Conservation (phyloP, 306 rosid species). For the Chamaecrista fasciculata region DNA sequence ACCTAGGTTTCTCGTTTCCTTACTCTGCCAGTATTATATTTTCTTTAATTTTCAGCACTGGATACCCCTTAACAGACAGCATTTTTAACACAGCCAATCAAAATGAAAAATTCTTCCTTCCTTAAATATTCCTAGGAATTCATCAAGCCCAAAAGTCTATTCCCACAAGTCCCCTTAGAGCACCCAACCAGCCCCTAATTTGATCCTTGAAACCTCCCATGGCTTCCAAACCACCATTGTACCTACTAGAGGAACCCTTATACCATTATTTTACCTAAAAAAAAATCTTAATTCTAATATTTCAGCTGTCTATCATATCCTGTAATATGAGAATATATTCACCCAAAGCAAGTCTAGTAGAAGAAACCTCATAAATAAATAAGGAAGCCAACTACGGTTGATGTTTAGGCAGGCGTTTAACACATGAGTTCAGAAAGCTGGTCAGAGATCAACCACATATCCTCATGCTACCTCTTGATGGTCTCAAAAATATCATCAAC, state of each 20-base stretch:
- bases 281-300: background rate
- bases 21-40: background rate
- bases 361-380: background rate
- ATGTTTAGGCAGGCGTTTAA: background rate
- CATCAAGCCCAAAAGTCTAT: background rate
- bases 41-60: background rate
- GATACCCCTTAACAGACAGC: background rate
- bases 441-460: background rate
- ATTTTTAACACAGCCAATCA: background rate
- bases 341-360: conserved; percentile 16
- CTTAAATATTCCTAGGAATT: background rate
- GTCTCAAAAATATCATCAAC: background rate
- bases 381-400: conserved; percentile 6
- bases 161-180: background rate
- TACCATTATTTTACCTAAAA: background rate
- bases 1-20: background rate
- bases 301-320: background rate
- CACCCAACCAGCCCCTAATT: background rate
- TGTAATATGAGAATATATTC: background rate
- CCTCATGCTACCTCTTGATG: background rate
- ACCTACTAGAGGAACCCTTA: no score
- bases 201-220: background rate
- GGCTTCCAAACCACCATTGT: background rate
- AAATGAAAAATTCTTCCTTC: background rate
- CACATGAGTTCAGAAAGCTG: background rate